phyloP scores from a whole-genome alignment of 2,329 filamentous ascomycete genomes.

The Epichloe gansuensis region DNA sequence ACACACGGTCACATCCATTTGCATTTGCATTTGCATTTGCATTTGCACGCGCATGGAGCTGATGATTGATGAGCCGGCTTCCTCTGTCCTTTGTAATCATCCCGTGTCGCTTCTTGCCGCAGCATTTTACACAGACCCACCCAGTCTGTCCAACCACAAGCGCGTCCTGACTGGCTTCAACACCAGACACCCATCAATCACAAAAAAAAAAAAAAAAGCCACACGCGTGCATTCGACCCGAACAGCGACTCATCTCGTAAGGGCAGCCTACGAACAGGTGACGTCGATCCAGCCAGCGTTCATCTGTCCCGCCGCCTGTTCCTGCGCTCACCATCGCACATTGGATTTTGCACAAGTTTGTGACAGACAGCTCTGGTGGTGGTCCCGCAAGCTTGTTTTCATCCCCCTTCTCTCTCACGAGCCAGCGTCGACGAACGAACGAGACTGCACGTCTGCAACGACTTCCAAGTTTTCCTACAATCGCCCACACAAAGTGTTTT shows the following conservation, averaged over 20 bases:
- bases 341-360: neutral
- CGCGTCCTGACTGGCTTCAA: constrained; percentile 2
- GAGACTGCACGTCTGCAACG: neutral
- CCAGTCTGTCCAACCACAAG: constrained; percentile 5
- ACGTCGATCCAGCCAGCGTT: constrained; percentile 2
- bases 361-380: neutral
- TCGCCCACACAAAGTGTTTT: neutral
- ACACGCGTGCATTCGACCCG: constrained; percentile 4
- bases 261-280: constrained; percentile 3
- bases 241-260: neutral
- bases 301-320: neutral
- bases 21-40: neutral
- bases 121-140: neutral
- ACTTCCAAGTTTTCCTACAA: neutral
- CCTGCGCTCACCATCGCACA: neutral
- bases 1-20: neutral
- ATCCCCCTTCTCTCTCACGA: too few species aligned
- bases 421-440: neutral
- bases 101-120: too few species aligned
- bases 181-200: neutral
- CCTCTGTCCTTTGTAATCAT: too few species aligned
- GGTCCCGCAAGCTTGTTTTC: neutral
- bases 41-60: neutral
- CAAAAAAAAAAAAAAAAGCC: constrained; percentile 3
- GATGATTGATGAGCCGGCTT: too few species aligned